Conservation (phyloP, 2,329 filamentous ascomycete species). For the Fusarium denticulatum region DNA sequence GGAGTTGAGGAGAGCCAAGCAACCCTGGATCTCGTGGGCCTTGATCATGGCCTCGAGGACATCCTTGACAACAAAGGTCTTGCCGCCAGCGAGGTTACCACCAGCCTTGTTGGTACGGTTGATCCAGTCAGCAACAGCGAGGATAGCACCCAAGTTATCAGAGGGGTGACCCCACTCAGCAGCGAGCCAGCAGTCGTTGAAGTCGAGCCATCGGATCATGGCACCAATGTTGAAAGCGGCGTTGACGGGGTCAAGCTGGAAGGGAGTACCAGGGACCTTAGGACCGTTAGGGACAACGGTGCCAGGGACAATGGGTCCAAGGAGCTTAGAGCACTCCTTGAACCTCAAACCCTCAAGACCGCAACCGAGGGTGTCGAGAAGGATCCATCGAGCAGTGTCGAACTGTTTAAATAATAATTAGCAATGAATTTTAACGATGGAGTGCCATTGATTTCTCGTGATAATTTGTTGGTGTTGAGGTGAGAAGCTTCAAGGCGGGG, state of each 20-base stretch:
- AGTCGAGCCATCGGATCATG: constrained; percentile 99
- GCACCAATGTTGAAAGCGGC: constrained; percentile 99
- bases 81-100: constrained; percentile 85
- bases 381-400: constrained; percentile 95
- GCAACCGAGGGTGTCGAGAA: constrained; percentile 96
- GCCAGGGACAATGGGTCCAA: constrained; percentile 90
- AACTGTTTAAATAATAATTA: constrained; percentile 64
- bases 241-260: constrained; percentile 93
- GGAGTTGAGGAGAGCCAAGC: constrained; percentile 95
- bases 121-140: constrained; percentile 97
- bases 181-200: constrained; percentile 99
- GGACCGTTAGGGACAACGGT: constrained; percentile 92
- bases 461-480: constrained; percentile 13
- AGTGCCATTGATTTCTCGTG: not conserved
- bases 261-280: constrained; percentile 89
- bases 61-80: constrained; percentile 87
- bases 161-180: constrained; percentile 99
- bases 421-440: not conserved
- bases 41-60: constrained; percentile 98
- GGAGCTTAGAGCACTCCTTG: constrained; percentile 93
- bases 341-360: constrained; percentile 95
- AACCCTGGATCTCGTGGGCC: constrained; percentile 98
- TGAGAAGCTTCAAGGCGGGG: constrained; percentile 23
- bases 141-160: constrained; percentile 96
- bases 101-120: constrained; percentile 84